Percentiles rank a stretch among this genome's conserved stretches.
Conservation (phyloP, 768 basidiomycete species). For the Cystoderma amianthinum region DNA sequence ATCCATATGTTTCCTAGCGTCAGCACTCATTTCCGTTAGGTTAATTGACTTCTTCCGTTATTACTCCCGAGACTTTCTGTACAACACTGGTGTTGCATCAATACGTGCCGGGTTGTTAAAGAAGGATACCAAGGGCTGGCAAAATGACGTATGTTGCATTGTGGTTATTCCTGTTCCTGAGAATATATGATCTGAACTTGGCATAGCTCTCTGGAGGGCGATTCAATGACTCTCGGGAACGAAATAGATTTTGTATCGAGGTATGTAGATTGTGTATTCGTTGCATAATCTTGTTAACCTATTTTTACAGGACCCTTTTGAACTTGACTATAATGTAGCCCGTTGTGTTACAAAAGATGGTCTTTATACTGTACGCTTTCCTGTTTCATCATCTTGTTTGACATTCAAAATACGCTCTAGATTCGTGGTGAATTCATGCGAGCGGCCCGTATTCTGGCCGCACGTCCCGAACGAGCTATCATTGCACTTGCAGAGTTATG, state of each 20-base stretch:
- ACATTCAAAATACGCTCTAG: slow-evolving; percentile 31
- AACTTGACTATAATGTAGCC: slow-evolving; percentile 92
- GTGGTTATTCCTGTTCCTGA: not conserved
- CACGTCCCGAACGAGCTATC: slow-evolving; percentile 75
- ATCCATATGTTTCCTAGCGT: not conserved
- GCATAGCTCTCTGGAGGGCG: slow-evolving; percentile 43
- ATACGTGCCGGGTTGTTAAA: slow-evolving; percentile 84
- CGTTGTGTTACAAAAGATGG: slow-evolving; percentile 96
- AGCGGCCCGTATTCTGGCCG: slow-evolving; percentile 77
- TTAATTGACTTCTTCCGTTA: slow-evolving; percentile 98
- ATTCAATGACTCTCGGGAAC: slow-evolving; percentile 71
- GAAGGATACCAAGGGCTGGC: slow-evolving; percentile 94
- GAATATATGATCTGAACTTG: slow-evolving; percentile 4
- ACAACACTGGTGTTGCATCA: slow-evolving; percentile 86
- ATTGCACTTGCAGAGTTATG: slow-evolving; percentile 84
- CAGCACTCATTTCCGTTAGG: slow-evolving; percentile 31
- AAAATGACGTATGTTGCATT: slow-evolving; percentile 67
- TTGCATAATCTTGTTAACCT: slow-evolving; percentile 2
- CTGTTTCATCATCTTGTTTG: not conserved
- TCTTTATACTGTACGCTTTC: slow-evolving; percentile 71
- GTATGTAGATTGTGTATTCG: slow-evolving; percentile 29
- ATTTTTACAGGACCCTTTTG: slow-evolving; percentile 83
- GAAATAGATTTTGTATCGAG: slow-evolving; percentile 95
- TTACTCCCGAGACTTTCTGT: slow-evolving; percentile 89
- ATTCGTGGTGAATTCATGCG: slow-evolving; percentile 99